phyloP scores from a whole-genome alignment of 1,284 basidiomycete genomes.

The Ceratobasidium sp. region DNA sequence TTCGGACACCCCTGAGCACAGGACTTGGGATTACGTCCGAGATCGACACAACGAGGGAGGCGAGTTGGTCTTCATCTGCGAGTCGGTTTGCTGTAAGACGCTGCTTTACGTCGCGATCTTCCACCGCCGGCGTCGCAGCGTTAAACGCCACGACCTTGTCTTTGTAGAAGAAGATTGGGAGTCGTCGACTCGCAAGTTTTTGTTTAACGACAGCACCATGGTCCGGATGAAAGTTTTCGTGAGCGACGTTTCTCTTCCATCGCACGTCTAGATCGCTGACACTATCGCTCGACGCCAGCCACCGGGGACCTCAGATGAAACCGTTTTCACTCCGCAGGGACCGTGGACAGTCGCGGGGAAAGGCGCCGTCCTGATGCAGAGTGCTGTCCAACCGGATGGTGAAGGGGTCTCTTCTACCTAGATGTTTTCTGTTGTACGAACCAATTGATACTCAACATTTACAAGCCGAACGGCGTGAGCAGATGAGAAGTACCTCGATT shows the following conservation, averaged over 20 bases:
- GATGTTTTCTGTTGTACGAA: not conserved
- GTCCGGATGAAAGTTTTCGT: conserved; percentile 20
- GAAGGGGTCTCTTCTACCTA: not conserved
- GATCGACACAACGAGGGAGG: not conserved
- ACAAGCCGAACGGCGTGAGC: not conserved
- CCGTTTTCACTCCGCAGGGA: too few species aligned
- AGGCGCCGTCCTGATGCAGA: not conserved
- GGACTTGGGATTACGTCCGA: not conserved
- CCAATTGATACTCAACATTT: not conserved
- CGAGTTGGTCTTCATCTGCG: not conserved
- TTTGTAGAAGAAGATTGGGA: conserved; percentile 30
- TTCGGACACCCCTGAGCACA: not conserved
- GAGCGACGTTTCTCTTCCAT: not conserved
- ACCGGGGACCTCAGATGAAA: too few species aligned
- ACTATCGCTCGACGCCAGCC: too few species aligned
- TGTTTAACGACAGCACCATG: not conserved
- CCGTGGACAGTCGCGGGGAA: too few species aligned
- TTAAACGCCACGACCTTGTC: not conserved
- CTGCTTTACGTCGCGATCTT: not conserved
- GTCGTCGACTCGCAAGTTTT: not conserved
- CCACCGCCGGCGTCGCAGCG: not conserved
- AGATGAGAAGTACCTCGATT: not conserved
- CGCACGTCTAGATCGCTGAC: not conserved
- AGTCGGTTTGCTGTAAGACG: not conserved
- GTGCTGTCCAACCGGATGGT: not conserved